phyloP scores from a whole-genome alignment of 1,284 basidiomycete genomes.

The Ceratobasidium sp. region DNA sequence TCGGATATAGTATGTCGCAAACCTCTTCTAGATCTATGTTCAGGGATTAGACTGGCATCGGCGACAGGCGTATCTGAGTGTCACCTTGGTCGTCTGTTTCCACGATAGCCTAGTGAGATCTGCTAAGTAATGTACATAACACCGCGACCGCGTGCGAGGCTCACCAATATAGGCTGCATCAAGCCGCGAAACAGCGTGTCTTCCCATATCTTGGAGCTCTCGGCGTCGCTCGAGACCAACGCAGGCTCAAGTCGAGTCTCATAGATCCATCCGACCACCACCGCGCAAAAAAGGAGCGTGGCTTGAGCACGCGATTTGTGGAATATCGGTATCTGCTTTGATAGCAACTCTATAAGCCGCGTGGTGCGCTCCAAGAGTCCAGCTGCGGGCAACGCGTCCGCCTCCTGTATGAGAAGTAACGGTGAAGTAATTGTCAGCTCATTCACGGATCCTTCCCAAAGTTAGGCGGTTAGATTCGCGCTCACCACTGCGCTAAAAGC shows the following conservation, averaged over 20 bases:
- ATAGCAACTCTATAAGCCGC: conserved; percentile 18
- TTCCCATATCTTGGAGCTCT: conserved; percentile 15
- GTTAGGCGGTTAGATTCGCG: background rate
- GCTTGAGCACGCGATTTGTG: conserved; percentile 28
- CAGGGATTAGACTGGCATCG: background rate
- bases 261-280: conserved; percentile 18
- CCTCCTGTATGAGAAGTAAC: conserved; percentile 32
- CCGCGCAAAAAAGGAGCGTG: conserved; percentile 29
- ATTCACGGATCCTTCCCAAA: conserved; percentile 1
- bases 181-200: conserved; percentile 32
- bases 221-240: background rate
- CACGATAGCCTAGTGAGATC: conserved; percentile 9
- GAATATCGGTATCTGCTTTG: conserved; percentile 9
- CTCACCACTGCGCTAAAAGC: conserved; percentile 23
- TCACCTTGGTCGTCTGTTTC: conserved; percentile 30
- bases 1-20: conserved; percentile 11
- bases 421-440: conserved; percentile 17
- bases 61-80: too few relatives aligned
- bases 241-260: conserved; percentile 29
- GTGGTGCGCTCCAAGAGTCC: conserved; percentile 22
- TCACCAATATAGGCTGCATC: conserved; percentile 41
- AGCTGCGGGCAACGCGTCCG: conserved; percentile 6
- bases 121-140: background rate
- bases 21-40: background rate
- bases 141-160: background rate